Conservation (phyloP, 2,329 filamentous ascomycete species). For the Trichoderma oligosporum region DNA sequence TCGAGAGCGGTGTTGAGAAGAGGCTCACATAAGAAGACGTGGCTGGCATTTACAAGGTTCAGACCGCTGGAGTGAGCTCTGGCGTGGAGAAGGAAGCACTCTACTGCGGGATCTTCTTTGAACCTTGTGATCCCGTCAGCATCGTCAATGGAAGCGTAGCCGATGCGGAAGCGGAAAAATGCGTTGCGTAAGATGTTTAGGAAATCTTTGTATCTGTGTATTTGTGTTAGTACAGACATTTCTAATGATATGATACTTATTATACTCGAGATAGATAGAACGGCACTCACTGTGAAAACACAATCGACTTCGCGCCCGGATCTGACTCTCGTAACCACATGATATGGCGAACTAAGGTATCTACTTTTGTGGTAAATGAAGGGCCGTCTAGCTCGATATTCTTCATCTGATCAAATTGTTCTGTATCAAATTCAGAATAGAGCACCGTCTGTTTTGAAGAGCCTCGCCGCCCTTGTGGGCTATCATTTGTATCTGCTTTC, state of each 20-base stretch:
- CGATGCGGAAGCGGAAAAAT: constrained; percentile 68
- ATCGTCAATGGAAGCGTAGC: constrained; percentile 65
- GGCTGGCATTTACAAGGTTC: constrained; percentile 87
- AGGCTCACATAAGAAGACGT: constrained; percentile 93
- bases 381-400: constrained; percentile 68
- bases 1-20: constrained; percentile 91
- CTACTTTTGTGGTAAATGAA: constrained; percentile 87
- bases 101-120: constrained; percentile 66
- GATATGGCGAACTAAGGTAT: constrained; percentile 75
- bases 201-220: constrained; percentile 66
- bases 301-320: constrained; percentile 81
- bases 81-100: constrained; percentile 86
- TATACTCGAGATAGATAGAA: too few species aligned
- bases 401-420: constrained; percentile 74
- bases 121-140: constrained; percentile 69
- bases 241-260: not conserved
- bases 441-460: constrained; percentile 49
- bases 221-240: not conserved
- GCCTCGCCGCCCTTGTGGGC: constrained; percentile 22
- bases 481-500: constrained; percentile 10
- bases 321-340: constrained; percentile 81
- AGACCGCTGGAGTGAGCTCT: constrained; percentile 84
- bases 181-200: constrained; percentile 68
- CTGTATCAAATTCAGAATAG: constrained; percentile 71
- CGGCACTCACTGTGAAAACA: constrained; percentile 74